phyloP scores from a whole-genome alignment of 1,284 basidiomycete genomes.

The Microbotryomycetes sp. region DNA sequence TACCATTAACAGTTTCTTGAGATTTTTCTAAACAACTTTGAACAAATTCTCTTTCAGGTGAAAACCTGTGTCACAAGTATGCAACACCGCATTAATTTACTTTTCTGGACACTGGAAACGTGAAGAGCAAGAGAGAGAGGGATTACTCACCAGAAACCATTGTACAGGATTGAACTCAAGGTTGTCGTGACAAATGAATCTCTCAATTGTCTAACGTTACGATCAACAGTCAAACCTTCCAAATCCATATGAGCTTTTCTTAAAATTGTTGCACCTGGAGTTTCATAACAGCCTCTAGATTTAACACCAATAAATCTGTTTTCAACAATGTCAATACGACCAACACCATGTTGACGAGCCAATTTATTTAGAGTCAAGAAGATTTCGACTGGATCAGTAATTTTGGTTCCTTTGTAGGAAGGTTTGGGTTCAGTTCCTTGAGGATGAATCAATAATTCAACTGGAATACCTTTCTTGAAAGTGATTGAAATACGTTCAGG shows the following conservation, averaged over 20 bases:
- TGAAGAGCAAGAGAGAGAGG: background rate
- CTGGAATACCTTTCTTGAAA: slow-evolving; percentile 78
- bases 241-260: slow-evolving; percentile 93
- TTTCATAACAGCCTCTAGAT: slow-evolving; percentile 97
- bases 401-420: slow-evolving; percentile 39
- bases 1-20: slow-evolving; percentile 92
- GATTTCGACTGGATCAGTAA: slow-evolving; percentile 91
- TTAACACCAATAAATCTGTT: slow-evolving; percentile 99
- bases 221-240: slow-evolving; percentile 93
- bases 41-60: slow-evolving; percentile 93
- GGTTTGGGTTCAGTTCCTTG: slow-evolving; percentile 32
- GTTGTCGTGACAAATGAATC: slow-evolving; percentile 82
- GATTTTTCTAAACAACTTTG: slow-evolving; percentile 80
- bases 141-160: slow-evolving; percentile 58
- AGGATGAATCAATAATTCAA: slow-evolving; percentile 59
- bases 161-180: slow-evolving; percentile 88
- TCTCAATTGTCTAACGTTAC: slow-evolving; percentile 88
- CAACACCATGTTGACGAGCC: slow-evolving; percentile 89
- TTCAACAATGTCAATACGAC: slow-evolving; percentile 97
- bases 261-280: slow-evolving; percentile 90
- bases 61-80: slow-evolving; percentile 60
- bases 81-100: background rate
- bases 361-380: slow-evolving; percentile 89
- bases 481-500: slow-evolving; percentile 79
- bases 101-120: too few species aligned